Conservation (phyloP, 495 filamentous ascomycete species). For the Penicillium parvum region DNA sequence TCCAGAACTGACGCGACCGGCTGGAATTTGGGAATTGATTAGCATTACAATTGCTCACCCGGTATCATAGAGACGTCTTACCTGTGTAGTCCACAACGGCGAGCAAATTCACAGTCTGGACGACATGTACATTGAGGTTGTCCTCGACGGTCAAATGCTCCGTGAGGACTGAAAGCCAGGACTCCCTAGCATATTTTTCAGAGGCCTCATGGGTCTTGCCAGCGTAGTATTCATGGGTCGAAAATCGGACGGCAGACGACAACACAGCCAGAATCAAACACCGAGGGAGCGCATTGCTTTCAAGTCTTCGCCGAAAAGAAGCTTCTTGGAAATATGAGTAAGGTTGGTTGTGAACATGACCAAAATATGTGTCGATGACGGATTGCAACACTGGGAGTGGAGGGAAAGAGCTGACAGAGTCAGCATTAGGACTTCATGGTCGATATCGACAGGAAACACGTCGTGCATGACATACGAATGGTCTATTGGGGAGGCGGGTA, state of each 20-base stretch:
- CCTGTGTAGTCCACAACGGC: slow-evolving; percentile 25
- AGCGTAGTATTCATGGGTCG: slow-evolving; percentile 17
- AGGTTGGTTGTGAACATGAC: slow-evolving; percentile 27
- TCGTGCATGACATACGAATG: slow-evolving; percentile 4
- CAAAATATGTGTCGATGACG: slow-evolving; percentile 27
- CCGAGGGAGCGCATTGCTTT: slow-evolving; percentile 11
- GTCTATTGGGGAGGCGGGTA: background rate
- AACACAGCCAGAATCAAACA: slow-evolving; percentile 24
- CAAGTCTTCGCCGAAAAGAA: slow-evolving; percentile 19
- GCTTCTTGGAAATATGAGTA: slow-evolving; percentile 29
- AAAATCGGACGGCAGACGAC: slow-evolving; percentile 26
- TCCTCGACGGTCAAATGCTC: slow-evolving; percentile 25
- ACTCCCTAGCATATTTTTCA: slow-evolving; percentile 22
- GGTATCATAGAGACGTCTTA: slow-evolving; percentile 2
- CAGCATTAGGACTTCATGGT: too few relatives aligned
- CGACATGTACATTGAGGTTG: slow-evolving; percentile 19
- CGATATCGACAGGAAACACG: background rate
- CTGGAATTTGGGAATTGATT: slow-evolving; percentile 3
- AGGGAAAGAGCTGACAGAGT: slow-evolving; percentile 16
- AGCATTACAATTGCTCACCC: background rate
- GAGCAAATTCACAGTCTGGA: slow-evolving; percentile 28
- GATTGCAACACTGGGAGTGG: slow-evolving; percentile 14
- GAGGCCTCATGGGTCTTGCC: slow-evolving; percentile 14
- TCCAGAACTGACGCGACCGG: slow-evolving; percentile 21
- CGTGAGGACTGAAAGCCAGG: slow-evolving; percentile 25